Conservation (phyloP, 805 yeast genomes). For the Brettanomyces sp. region DNA sequence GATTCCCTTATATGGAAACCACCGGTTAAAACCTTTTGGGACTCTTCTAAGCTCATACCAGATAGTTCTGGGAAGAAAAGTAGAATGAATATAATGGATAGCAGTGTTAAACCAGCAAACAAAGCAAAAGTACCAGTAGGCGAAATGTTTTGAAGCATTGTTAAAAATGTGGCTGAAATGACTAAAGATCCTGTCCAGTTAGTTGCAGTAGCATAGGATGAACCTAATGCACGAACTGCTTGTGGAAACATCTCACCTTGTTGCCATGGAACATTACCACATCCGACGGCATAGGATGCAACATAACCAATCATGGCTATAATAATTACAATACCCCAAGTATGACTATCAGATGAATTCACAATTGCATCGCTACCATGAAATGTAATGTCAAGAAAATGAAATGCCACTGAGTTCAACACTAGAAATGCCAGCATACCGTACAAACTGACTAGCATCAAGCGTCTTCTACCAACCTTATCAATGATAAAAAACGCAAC, state of each 20-base stretch:
- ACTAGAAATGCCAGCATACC: conserved; percentile 73
- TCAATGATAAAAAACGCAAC: conserved; percentile 85
- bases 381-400: conserved; percentile 61
- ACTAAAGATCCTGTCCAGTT: conserved; percentile 94
- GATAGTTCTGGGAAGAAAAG: conserved; percentile 90
- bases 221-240: conserved; percentile 86
- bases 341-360: conserved; percentile 39
- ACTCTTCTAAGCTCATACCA: conserved; percentile 84
- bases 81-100: conserved; percentile 65
- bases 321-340: conserved; percentile 86
- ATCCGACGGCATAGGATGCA: conserved; percentile 87
- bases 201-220: conserved; percentile 82
- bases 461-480: conserved; percentile 76
- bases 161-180: conserved; percentile 84
- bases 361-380: conserved; percentile 35
- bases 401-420: conserved; percentile 85
- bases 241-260: conserved; percentile 94
- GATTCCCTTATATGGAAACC: conserved; percentile 81
- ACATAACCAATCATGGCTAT: conserved; percentile 80
- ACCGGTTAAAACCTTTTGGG: conserved; percentile 66
- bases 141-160: conserved; percentile 87
- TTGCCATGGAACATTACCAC: conserved; percentile 98
- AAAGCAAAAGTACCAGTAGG: conserved; percentile 92
- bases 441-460: conserved; percentile 69
- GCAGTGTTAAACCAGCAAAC: conserved; percentile 71